Evolutionary conservation across 108 stramenopile species (phyloP), one percentile per base, ranked within the genome.

Genomic region (Cyclotella kingstonii): DNA sequence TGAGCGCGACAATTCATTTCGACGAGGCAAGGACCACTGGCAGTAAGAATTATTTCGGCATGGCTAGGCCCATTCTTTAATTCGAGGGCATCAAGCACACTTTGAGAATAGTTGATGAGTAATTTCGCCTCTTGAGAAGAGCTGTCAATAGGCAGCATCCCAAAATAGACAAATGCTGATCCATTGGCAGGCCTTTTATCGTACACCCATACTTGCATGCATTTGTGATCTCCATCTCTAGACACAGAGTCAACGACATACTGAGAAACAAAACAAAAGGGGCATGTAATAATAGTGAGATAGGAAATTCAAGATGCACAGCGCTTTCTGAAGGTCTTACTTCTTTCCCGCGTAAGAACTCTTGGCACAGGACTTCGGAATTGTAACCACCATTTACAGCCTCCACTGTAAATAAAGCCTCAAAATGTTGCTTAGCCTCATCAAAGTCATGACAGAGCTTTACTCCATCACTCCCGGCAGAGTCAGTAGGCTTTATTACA

Each of bases 401-500:
- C 47, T 87, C 84, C 57, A 83, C 75, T 17, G 84, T 77, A 72
- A 95, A 84, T 26, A 98, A 82, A n/a, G 75, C 69, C 30, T 84
- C 70, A 66, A 93, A 96, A 54, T 96, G 95, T 22, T 82, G 83
- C 54, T 84, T 85, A 11, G 94, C 94, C 51, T 98, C 95, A 5
- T 89, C 92, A 54, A 86, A 73, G 54, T 82, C 72, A 51, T 86
- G 83, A 54, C 95, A 96, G 15, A 97, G 84, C 64, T 90, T 94
- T 12, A 97, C 97, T 35, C 91, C 95, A 62, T 98, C 97, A 14
- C 86, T 87, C 7, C 97, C 97, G 12, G 97, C 96, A 25, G 78
- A 83, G 58, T 91, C 93, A 8, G 81, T 79, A 7, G 97, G 97
- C 70, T 98, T 98, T 19, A 98, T 63, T 3, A 98, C 94, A 40